phyloP scores from a whole-genome alignment of 2,329 filamentous ascomycete genomes.

The Phialocephala subalpina region DNA sequence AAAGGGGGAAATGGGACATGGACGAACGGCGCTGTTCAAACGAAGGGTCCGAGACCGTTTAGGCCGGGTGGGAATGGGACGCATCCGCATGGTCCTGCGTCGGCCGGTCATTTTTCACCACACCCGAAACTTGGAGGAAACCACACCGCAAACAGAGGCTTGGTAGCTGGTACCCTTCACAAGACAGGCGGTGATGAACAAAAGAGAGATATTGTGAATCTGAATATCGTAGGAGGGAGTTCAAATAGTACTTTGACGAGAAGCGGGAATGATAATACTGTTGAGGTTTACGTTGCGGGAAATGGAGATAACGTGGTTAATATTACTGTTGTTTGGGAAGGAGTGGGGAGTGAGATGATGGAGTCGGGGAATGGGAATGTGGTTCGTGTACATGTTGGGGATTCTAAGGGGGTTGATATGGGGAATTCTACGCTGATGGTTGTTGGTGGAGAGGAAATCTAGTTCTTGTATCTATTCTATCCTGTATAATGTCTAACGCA shows the following conservation, averaged over 20 bases:
- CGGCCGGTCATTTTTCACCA: background rate
- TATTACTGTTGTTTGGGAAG: slow-evolving; percentile 10
- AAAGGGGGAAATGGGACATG: background rate
- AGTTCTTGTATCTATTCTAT: background rate
- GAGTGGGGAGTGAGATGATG: background rate
- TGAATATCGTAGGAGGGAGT: slow-evolving; percentile 2
- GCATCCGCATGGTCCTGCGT: background rate
- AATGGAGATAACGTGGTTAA: slow-evolving; percentile 14
- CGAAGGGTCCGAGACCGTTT: background rate
- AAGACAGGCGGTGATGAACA: background rate
- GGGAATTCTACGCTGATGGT: background rate
- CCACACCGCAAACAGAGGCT: background rate
- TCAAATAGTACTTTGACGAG: slow-evolving; percentile 3
- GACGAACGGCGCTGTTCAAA: background rate
- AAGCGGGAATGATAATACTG: slow-evolving; percentile 7
- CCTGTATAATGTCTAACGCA: slow-evolving; percentile 4
- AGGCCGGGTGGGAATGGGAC: background rate
- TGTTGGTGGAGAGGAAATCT: background rate
- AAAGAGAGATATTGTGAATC: slow-evolving; percentile 8
- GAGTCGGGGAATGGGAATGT: slow-evolving; percentile 5
- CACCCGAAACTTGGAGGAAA: background rate
- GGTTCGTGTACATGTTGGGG: background rate
- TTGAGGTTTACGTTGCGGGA: slow-evolving; percentile 15
- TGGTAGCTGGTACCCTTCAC: too few relatives aligned
- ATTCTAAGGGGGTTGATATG: background rate